Percentiles rank a stretch among this genome's conserved stretches.
Conservation (phyloP, 1,284 basidiomycete species). For the Trichosporon asahii region DNA sequence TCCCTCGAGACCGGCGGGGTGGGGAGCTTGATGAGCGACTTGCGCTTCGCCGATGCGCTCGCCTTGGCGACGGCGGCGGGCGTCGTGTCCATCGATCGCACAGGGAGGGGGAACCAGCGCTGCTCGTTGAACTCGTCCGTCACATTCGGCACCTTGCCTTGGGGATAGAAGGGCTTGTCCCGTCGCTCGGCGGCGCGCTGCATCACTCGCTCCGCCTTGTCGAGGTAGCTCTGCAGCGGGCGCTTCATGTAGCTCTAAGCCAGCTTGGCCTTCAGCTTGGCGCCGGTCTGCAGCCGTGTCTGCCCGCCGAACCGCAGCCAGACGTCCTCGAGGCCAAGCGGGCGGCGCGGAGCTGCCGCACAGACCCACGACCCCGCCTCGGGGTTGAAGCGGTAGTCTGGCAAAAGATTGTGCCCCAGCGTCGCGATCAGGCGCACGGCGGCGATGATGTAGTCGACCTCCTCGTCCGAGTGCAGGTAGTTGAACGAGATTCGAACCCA, state of each 20-base stretch:
- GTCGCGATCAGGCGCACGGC: constrained; percentile 11
- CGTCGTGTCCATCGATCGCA: not conserved
- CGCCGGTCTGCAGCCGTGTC: not conserved
- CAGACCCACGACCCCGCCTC: constrained; percentile 11
- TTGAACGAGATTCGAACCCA: constrained; percentile 16
- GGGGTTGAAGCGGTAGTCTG: constrained; percentile 13
- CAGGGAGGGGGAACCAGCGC: not conserved
- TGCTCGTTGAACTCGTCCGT: not conserved
- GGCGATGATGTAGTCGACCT: constrained; percentile 14
- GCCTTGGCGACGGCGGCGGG: not conserved
- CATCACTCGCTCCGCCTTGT: not conserved
- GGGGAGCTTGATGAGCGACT: not conserved
- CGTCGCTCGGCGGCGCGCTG: not conserved
- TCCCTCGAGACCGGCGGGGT: not conserved
- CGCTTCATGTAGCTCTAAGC: not conserved
- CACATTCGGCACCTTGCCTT: not conserved
- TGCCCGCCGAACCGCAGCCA: not conserved
- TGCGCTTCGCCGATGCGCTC: not conserved
- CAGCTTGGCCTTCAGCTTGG: not conserved
- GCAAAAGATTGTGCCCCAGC: constrained; percentile 13
- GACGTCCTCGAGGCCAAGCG: not conserved
- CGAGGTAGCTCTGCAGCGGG: not conserved
- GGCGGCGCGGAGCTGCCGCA: not conserved
- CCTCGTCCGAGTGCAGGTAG: constrained; percentile 10
- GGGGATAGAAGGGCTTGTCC: not conserved